Conservation (phyloP, 2,329 filamentous ascomycete species). For the Fusarium brevicatenulatum region DNA sequence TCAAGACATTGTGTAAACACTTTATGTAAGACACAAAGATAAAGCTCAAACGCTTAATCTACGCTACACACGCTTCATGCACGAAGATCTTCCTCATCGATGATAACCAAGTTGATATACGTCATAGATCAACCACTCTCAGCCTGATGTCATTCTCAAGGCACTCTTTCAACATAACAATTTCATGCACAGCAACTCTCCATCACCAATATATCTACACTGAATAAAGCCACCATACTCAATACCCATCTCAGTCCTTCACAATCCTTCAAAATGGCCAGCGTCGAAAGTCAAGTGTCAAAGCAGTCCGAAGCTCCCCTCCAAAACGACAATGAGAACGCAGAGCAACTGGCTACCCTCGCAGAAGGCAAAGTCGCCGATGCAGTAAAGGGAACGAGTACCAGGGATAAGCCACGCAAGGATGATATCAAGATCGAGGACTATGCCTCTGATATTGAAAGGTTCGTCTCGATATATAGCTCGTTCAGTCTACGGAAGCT, state of each 20-base stretch:
- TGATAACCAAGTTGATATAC: slow-evolving; percentile 13
- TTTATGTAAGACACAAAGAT: slow-evolving; percentile 11
- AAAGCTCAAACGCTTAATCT: neutral
- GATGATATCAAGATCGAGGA: slow-evolving; percentile 36
- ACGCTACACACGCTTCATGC: slow-evolving; percentile 12
- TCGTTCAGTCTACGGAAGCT: neutral
- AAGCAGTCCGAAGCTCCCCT: slow-evolving; percentile 10
- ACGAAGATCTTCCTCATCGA: neutral
- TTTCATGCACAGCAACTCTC: neutral
- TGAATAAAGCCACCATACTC: neutral
- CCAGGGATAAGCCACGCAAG: slow-evolving; percentile 27
- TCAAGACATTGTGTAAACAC: neutral
- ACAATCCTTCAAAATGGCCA: slow-evolving; percentile 7
- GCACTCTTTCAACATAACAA: neutral
- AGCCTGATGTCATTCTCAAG: slow-evolving; percentile 22
- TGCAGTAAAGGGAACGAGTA: slow-evolving; percentile 26
- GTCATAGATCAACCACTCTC: slow-evolving; percentile 20
- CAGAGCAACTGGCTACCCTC: slow-evolving; percentile 35
- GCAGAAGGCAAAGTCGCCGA: slow-evolving; percentile 38
- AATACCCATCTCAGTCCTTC: neutral
- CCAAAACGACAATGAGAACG: slow-evolving; percentile 36
- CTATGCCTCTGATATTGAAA: slow-evolving; percentile 31
- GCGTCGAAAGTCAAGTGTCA: slow-evolving; percentile 17
- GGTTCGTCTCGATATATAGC: neutral
- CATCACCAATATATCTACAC: neutral